phyloP scores from a whole-genome alignment of 2,329 filamentous ascomycete species.

The Rosellinia necatrix region DNA sequence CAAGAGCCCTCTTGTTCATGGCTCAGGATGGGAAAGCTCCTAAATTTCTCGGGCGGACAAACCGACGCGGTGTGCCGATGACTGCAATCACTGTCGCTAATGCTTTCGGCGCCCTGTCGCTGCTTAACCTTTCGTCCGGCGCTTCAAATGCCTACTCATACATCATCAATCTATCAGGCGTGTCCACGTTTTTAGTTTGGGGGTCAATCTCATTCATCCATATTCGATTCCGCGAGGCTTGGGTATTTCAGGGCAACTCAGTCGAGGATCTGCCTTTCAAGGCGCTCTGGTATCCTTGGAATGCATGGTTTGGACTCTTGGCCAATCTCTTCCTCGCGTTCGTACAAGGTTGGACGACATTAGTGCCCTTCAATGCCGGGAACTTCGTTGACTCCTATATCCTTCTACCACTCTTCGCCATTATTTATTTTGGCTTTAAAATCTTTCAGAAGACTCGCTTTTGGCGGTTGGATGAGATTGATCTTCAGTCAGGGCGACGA shows the following conservation, averaged over 20 bases:
- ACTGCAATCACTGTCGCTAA: constrained; percentile 71
- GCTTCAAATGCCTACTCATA: constrained; percentile 68
- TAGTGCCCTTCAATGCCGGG: constrained; percentile 61
- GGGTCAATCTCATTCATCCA: constrained; percentile 71
- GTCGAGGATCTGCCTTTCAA: constrained; percentile 60
- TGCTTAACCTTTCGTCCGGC: constrained; percentile 74
- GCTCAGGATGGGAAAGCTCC: constrained; percentile 75
- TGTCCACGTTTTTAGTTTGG: constrained; percentile 75
- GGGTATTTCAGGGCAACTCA: constrained; percentile 61
- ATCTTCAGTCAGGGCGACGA: constrained; percentile 60
- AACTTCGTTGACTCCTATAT: constrained; percentile 69
- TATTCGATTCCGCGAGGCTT: constrained; percentile 71
- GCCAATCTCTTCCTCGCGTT: constrained; percentile 64
- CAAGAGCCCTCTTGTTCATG: constrained; percentile 76
- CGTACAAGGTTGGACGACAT: constrained; percentile 64
- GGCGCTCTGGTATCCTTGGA: constrained; percentile 60
- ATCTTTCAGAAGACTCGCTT: constrained; percentile 57
- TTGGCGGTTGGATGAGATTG: constrained; percentile 57
- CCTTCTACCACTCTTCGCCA: constrained; percentile 60
- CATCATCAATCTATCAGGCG: constrained; percentile 72
- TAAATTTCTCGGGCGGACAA: constrained; percentile 68
- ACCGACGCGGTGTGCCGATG: constrained; percentile 64
- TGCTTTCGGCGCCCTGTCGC: constrained; percentile 70
- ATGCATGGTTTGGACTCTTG: constrained; percentile 61
- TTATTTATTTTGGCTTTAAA: constrained; percentile 63